Evolutionary conservation across 768 basidiomycete species (phyloP), one percentile per base, ranked within the genome.

Genomic region (Pisolithus sp.): DNA sequence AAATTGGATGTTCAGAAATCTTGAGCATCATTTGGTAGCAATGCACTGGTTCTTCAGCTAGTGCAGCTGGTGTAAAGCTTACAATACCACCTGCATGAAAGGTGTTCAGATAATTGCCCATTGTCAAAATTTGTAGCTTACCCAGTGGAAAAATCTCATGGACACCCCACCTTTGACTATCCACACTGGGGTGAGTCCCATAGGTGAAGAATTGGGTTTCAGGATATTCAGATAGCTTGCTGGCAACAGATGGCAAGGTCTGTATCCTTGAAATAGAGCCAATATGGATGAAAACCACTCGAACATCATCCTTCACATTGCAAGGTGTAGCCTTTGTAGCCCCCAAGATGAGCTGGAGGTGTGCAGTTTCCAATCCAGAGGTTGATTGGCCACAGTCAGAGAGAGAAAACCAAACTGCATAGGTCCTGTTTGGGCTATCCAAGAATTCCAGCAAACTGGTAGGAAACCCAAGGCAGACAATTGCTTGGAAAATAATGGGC

Each of bases 101-200:
- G 28, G 7, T 4, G 28, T 18, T 31, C 15, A 31, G 31, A 47
- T 34, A 36, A n/a, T 34, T 34, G 34, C 9, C 8, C 8, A 17
- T 17, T 4, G n/a, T 9, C 18, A 31, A 18, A 18, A 36, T 18
- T 34, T 13, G 7, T 44, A 26, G 64, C 76, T 46, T 60, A 87
- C 88, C 88, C 51, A 79, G 64, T 37, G 84, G 83, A 59, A 79
- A 89, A 10, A 90, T 76, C 55, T 84, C 83, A 30, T 75, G 73
- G 7, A 88, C 58, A n/a, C 77, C 78, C 85, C 83, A 86, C 30
- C 72, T 66, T 6, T 71, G 62, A 17, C 72, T 74, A n/a, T 73
- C 64, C 13, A 85, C 67, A 17, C 62, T 72, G 26, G 76, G 65
- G 63, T 86, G 79, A 10, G 82, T 78, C 0, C 88, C 88, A 68